Evolutionary conservation across 2,329 filamentous ascomycete species (phyloP), one percentile per base, ranked within the genome.

Genomic region (Rutstroemia sp.): DNA sequence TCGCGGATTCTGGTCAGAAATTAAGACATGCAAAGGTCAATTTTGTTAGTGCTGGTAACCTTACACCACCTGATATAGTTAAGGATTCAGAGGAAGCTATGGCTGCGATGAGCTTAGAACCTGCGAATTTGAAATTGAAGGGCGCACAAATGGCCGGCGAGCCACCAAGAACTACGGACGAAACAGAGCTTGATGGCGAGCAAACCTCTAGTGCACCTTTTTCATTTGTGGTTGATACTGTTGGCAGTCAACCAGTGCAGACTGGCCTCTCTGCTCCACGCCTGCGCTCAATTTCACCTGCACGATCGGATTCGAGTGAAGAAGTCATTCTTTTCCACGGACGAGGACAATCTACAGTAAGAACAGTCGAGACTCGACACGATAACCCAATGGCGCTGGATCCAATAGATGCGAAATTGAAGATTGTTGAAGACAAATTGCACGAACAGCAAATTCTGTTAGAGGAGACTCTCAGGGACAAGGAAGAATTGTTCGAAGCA

Each of bases 281-380:
- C 25, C 54, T 68, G 38, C 65, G 66, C 14, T 62, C 66, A 16
- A 48, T 57, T 9, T 71, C 70, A 19, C 73, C 73, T 16, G 72
- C 72, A 2, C 65, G 67, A 6, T 78, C 78, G 0, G 77, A 82
- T 60, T 88, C 86, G 0, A 87, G 85, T 64, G 87, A 88, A 48
- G 89, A 96, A 61, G 74, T 89, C 5, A 83, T 91, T 48, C 65
- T 89, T 0, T 89, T 88, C 67, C 78, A 75, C 57, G 83, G 83
- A 41, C 76, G 83, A 34, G 48, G 30, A 23, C 45, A 44, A 45
- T 61, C 9, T 53, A 61, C 23, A 49, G 50, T 10, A 16, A 21
- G 57, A 42, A 34, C 34, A 39, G 9, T 44, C 4, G 42, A 54
- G 39, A 16, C 44, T 8, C 17, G 48, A 17, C 48, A 48, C 27